phyloP scores from a whole-genome alignment of 768 basidiomycete species.

The Suillus americanus region DNA sequence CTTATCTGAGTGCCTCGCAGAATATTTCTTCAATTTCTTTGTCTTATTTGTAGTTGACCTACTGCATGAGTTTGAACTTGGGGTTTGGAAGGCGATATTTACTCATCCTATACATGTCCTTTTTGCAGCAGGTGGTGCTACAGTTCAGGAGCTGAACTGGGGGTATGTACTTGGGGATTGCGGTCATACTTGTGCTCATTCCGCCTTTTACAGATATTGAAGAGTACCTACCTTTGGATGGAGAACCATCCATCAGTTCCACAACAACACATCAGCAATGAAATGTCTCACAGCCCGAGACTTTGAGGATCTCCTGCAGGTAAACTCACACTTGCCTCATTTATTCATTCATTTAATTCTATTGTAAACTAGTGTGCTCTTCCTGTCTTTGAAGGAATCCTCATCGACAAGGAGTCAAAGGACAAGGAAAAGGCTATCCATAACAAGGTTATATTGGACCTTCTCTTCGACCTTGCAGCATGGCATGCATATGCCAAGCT shows the following conservation, averaged over 20 bases:
- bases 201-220: neutral
- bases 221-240: neutral
- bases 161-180: conserved; percentile 9
- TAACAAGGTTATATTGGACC: conserved; percentile 18
- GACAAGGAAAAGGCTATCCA: conserved; percentile 17
- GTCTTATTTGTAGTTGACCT: conserved; percentile 13
- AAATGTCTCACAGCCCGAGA: too few species aligned
- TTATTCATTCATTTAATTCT: neutral
- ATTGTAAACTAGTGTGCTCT: conserved; percentile 28
- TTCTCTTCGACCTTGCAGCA: conserved; percentile 28
- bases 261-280: too few species aligned
- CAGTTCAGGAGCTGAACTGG: conserved; percentile 10
- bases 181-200: neutral
- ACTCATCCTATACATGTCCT: conserved; percentile 16
- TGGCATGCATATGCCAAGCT: conserved; percentile 40
- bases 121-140: conserved; percentile 2
- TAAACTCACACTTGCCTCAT: neutral
- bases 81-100: conserved; percentile 17
- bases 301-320: conserved; percentile 10
- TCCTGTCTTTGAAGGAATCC: conserved; percentile 35
- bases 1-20: conserved; percentile 27
- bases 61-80: conserved; percentile 18
- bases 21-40: conserved; percentile 6
- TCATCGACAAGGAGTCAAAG: too few species aligned
- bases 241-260: too few species aligned